Base-by-base conservation (phyloP, 1,284 basidiomycete genomes). In the Moesziomyces antarcticus region DNA sequence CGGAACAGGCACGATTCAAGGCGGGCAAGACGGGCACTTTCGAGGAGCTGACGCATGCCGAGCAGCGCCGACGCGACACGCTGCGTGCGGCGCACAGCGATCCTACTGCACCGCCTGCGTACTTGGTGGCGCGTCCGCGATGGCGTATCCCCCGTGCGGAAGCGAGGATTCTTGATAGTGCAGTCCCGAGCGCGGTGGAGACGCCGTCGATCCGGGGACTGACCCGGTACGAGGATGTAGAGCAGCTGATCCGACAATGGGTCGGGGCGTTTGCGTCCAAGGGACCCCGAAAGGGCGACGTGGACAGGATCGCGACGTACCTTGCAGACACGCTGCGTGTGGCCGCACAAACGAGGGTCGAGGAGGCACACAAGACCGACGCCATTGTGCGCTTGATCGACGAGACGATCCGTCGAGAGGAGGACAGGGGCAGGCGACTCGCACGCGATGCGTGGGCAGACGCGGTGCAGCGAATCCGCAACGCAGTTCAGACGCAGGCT, bases 221-320 rank as follows among this genome's bases (percentile, higher is more conserved):
- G 42, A 55, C 60, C 48, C 22, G 48, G 48, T 46, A 46, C 47
- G 27, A 24, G 14, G 64, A 64, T 9, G 49, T 73, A 13, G 48
- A 54, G 21, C 42, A 43, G 33, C 55, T 72, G 27, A 53, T 79
- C 13, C n/a, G 49, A 3, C 63, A 62, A 25, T 81, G 79, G 79
- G 58, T 73, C 4, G 21, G 41, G 2, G 65, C 64, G 18, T 74
- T 73, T 35, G 68, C 69, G 3, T 24, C 21, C 10, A 56, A 60
- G 14, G 71, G 72, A 3, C 79, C 80, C 4, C 48, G 73, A 10
- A 41, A 50, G 3, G 73, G 73, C 14, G 80, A 82, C 45, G 75
- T 82, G 2, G 55, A 61, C 49, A 48, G 59, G 7, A 55, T 82
- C 40, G 58, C 52, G 0, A 18, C 44, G 3, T 74, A 66, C 37